A percentile compares a stretch with the other conserved stretches of the same genome.
Conservation (phyloP, 2,329 filamentous ascomycete genomes). For the Cladobotryum mycophilum region DNA sequence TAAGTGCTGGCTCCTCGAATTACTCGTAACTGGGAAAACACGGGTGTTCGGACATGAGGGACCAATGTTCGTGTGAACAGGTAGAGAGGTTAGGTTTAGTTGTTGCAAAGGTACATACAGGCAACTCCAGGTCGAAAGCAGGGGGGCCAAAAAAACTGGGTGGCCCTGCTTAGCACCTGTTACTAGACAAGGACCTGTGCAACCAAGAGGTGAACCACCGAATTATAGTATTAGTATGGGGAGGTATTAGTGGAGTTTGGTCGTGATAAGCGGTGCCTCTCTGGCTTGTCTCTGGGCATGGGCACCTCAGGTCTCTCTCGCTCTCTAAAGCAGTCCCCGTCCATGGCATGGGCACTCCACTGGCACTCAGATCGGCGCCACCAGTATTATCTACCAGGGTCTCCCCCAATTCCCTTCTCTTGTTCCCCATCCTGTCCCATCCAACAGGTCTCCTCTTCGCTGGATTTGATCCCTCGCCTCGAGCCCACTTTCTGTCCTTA, state of each 20-base stretch:
- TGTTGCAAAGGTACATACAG: no score
- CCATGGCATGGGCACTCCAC: neutral
- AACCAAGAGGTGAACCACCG: neutral
- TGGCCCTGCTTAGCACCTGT: neutral
- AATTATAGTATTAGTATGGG: neutral
- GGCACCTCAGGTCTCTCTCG: no score
- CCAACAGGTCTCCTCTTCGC: neutral
- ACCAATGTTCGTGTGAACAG: no score
- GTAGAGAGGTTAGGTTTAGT: no score
- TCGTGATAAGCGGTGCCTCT: neutral
- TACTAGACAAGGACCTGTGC: neutral
- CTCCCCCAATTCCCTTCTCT: neutral
- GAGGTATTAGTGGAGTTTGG: neutral
- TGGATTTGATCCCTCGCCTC: neutral
- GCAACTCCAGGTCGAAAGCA: no score
- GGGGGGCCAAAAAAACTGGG: neutral
- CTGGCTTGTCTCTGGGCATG: neutral
- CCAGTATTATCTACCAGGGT: constrained; percentile 8
- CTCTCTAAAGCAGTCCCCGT: neutral
- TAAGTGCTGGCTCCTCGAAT: no score
- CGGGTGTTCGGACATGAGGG: no score
- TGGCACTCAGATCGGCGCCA: constrained; percentile 8
- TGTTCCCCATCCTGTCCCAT: neutral
- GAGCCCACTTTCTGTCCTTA: neutral
- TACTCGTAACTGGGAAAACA: no score